Evolutionary conservation across 2,329 filamentous ascomycete genomes (phyloP).

Genomic region (Conoideocrella luteorostrata): DNA sequence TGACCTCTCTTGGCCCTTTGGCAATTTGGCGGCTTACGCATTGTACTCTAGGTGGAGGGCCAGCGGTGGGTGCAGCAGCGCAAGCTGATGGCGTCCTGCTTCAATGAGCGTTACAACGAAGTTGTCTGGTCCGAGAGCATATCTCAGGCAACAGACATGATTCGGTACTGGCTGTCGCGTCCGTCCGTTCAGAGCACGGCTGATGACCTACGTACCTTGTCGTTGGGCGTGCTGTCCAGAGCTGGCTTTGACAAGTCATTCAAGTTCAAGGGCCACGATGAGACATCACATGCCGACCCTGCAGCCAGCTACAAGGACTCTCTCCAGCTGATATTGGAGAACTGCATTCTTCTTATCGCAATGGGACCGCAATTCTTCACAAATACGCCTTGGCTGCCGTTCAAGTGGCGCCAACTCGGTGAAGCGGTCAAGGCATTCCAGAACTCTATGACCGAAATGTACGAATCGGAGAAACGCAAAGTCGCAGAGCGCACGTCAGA

Average conservation of each 20-base stretch:
- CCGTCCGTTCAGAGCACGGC: not conserved
- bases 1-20: no score
- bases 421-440: not conserved
- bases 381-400: not conserved
- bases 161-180: slow-evolving; percentile 1
- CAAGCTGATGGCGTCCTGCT: slow-evolving; percentile 6
- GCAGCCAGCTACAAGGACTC: slow-evolving; percentile 5
- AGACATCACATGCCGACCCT: not conserved
- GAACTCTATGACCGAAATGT: not conserved
- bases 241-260: slow-evolving; percentile 6
- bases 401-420: not conserved
- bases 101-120: slow-evolving; percentile 11
- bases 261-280: slow-evolving; percentile 6
- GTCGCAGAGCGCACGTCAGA: not conserved
- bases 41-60: slow-evolving; percentile 10
- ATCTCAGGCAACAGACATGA: slow-evolving; percentile 2
- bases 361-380: not conserved
- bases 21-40: no score
- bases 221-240: slow-evolving; percentile 1
- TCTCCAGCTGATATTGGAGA: slow-evolving; percentile 5
- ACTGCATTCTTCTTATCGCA: slow-evolving; percentile 4
- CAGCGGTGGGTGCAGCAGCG: slow-evolving; percentile 9
- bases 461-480: not conserved
- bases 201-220: slow-evolving; percentile 2
- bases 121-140: slow-evolving; percentile 10